phyloP scores from a whole-genome alignment of 352 stramenopile genomes.

The Phytophthora quininea region DNA sequence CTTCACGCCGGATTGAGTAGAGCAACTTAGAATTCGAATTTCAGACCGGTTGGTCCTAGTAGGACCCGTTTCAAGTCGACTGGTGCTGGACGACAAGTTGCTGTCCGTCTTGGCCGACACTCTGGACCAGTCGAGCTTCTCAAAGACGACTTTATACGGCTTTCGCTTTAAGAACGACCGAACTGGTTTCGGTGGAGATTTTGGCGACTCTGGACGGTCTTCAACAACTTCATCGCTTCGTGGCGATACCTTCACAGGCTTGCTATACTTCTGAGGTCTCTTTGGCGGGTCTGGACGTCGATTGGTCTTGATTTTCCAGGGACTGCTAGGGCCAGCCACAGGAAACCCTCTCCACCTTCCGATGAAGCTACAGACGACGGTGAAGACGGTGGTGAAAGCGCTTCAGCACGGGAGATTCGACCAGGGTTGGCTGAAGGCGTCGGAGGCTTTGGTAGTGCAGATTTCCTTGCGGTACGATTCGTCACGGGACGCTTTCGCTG shows the following conservation, averaged over 20 bases:
- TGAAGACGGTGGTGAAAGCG: conserved; percentile 57
- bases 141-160: conserved; percentile 70
- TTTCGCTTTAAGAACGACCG: conserved; percentile 69
- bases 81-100: conserved; percentile 32
- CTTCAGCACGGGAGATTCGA: conserved; percentile 44
- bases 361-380: conserved; percentile 56
- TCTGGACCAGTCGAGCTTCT: conserved; percentile 63
- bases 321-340: not conserved
- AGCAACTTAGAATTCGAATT: conserved; percentile 5
- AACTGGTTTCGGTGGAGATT: conserved; percentile 10
- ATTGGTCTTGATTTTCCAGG: not conserved
- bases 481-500: not conserved
- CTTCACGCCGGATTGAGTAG: not conserved
- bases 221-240: conserved; percentile 6
- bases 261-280: conserved; percentile 9
- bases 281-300: conserved; percentile 21
- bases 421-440: conserved; percentile 14
- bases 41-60: not conserved
- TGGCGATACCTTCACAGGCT: conserved; percentile 3
- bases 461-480: not conserved
- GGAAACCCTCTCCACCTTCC: conserved; percentile 13
- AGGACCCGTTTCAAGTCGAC: not conserved
- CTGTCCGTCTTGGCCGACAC: conserved; percentile 68
- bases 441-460: not conserved
- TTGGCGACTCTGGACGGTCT: conserved; percentile 8